phyloP scores from a whole-genome alignment of 2,329 filamentous ascomycete genomes.

The Akanthomyces dipterigenus region DNA sequence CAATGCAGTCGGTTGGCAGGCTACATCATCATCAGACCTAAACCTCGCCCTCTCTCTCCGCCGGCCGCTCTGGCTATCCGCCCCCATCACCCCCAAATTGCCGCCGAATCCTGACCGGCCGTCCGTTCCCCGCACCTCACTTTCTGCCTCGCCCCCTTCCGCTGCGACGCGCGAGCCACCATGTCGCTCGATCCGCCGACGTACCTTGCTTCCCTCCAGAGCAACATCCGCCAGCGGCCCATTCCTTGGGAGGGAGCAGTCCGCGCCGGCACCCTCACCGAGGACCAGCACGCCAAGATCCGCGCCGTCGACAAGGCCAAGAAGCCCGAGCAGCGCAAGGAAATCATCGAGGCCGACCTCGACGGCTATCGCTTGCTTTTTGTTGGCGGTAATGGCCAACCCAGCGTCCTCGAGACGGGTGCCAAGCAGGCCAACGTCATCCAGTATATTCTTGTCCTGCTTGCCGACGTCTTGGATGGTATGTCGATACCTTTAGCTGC shows the following conservation, averaged over 20 bases:
- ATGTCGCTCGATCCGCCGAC: slow-evolving; percentile 93
- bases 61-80: neutral
- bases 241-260: slow-evolving; percentile 98
- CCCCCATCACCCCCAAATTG: slow-evolving; percentile 11
- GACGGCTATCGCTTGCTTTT: slow-evolving; percentile 76
- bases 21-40: slow-evolving; percentile 24
- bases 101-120: slow-evolving; percentile 10
- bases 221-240: slow-evolving; percentile 91
- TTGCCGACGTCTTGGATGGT: slow-evolving; percentile 85
- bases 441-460: slow-evolving; percentile 88
- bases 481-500: slow-evolving; percentile 22
- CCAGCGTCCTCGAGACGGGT: slow-evolving; percentile 74
- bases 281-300: slow-evolving; percentile 91
- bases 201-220: slow-evolving; percentile 79
- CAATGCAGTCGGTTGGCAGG: slow-evolving; percentile 14
- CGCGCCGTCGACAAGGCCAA: slow-evolving; percentile 94
- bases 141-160: neutral
- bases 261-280: slow-evolving; percentile 85
- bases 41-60: slow-evolving; percentile 18
- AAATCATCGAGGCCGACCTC: slow-evolving; percentile 73
- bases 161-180: slow-evolving; percentile 22
- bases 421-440: slow-evolving; percentile 83
- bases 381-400: slow-evolving; percentile 63
- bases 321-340: slow-evolving; percentile 73
- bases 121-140: slow-evolving; percentile 7